Conservation (phyloP, 1,284 basidiomycete species). For the Filobasidium uniguttulatum region DNA sequence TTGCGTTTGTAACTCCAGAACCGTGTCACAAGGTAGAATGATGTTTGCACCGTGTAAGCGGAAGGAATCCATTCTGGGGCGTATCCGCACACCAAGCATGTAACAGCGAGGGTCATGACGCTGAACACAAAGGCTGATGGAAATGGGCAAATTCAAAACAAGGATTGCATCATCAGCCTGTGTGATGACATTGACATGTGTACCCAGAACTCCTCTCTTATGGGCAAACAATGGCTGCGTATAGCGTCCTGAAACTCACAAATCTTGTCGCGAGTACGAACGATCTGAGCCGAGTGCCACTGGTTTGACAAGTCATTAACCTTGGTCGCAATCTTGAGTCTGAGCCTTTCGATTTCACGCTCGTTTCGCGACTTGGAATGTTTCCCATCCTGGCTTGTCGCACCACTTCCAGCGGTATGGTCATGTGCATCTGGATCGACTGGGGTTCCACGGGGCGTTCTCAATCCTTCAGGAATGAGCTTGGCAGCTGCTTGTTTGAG, state of each 20-base stretch:
- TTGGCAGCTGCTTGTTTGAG: conserved; percentile 65
- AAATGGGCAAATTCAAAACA: conserved; percentile 12
- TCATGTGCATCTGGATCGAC: conserved; percentile 21
- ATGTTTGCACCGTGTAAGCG: conserved; percentile 49
- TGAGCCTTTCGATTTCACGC: conserved; percentile 67
- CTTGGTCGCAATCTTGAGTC: conserved; percentile 46
- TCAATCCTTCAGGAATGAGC: conserved; percentile 44
- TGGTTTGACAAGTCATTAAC: conserved; percentile 57
- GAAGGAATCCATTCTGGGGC: conserved; percentile 58
- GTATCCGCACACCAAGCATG: conserved; percentile 67
- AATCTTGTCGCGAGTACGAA: conserved; percentile 73
- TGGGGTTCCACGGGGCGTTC: conserved; percentile 28
- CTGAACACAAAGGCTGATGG: conserved; percentile 70
- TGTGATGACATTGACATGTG: not conserved
- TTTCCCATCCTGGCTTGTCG: conserved; percentile 20
- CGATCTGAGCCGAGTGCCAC: conserved; percentile 79
- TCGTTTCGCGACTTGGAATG: conserved; percentile 51
- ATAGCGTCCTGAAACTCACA: conserved; percentile 31
- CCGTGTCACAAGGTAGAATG: conserved; percentile 66
- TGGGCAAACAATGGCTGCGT: not conserved
- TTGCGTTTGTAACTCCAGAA: conserved; percentile 71
- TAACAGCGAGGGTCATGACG: conserved; percentile 71
- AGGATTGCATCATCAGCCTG: not conserved
- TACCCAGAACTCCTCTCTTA: not conserved
- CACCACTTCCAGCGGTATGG: conserved; percentile 13